A percentile compares a stretch with the other conserved stretches of the same genome.
Conservation (phyloP, 2,329 filamentous ascomycete species). For the Trichoderma brevicompactum region DNA sequence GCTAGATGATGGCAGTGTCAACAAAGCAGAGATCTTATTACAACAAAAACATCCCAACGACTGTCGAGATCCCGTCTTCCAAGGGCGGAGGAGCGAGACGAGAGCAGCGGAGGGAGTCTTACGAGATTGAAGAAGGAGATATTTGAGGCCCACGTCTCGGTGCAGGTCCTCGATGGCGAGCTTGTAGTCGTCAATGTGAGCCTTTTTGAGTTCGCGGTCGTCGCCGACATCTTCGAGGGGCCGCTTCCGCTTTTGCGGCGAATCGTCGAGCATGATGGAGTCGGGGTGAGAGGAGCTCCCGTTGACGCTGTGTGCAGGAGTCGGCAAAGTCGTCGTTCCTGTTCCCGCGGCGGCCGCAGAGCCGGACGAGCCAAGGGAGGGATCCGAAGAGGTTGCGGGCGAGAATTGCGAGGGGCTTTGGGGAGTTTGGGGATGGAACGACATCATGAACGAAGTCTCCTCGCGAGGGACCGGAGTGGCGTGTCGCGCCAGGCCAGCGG, state of each 20-base stretch:
- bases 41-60: slow-evolving; percentile 36
- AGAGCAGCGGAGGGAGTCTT: slow-evolving; percentile 59
- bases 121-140: slow-evolving; percentile 69
- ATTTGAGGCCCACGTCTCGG: slow-evolving; percentile 68
- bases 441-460: slow-evolving; percentile 56
- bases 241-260: slow-evolving; percentile 66
- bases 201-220: slow-evolving; percentile 63
- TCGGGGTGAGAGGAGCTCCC: slow-evolving; percentile 53
- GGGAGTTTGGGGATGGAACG: slow-evolving; percentile 69
- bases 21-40: slow-evolving; percentile 43
- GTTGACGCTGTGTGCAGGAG: slow-evolving; percentile 66
- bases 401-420: slow-evolving; percentile 69
- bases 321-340: slow-evolving; percentile 58
- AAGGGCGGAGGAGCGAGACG: slow-evolving; percentile 36
- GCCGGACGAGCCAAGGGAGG: slow-evolving; percentile 54
- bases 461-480: slow-evolving; percentile 38
- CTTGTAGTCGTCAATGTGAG: slow-evolving; percentile 64
- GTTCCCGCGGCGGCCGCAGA: slow-evolving; percentile 53
- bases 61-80: slow-evolving; percentile 36
- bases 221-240: slow-evolving; percentile 59
- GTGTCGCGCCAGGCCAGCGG: slow-evolving; percentile 42
- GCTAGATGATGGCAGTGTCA: slow-evolving; percentile 53
- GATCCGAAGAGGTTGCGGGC: slow-evolving; percentile 58
- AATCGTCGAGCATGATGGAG: slow-evolving; percentile 56
- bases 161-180: slow-evolving; percentile 68